Base-by-base conservation (phyloP, 140 eudicot species). In the Senecio squalidus region DNA sequence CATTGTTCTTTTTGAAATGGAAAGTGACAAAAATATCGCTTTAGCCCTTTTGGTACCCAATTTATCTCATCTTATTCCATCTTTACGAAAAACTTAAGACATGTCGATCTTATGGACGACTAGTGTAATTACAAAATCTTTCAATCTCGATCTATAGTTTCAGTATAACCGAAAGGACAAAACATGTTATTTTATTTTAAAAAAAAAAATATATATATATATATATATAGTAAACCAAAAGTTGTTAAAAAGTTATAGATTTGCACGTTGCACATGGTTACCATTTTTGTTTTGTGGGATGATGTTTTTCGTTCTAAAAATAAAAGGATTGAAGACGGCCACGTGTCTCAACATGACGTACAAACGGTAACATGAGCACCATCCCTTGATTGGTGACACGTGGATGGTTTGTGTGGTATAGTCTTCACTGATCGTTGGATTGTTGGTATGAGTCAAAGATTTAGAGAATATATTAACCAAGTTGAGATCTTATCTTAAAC, bases 331-430 rank as follows among this genome's bases (percentile, higher is more conserved):
- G 30, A 5, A 24, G 9, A 55, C n/a, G 53, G 25, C 66, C 71
- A 63, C 71, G 76, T 62, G 55, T 55, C 26, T 36, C 4, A 36
- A 41, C 46, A 9, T 40, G 26, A 40, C 29, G 39, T 26, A 29
- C 58, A 63, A 71, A 70, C 52, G 66, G 45, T 71, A 55, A 63
- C 76, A 55, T 63, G 66, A 34, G 52, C 7, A 25, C 15, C 14
- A 24, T 43, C 64, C 30, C 30, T 48, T 13, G 43, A 47, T 62
- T n/a, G 45, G 22, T 20, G 60, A 38, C 71, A 62, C 71, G 76
- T 71, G 76, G 60, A 6, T 71, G 71, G 71, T 55, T 36, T 20
- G 22, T 14, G 59, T 52, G 31, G 0, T 0, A 1, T 6, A 31
- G 15, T 10, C 29, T 31, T 44, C 9, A 0, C 0, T 1, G n/a